Evolutionary conservation across 1,139 yeast genomes (phyloP).

Genomic region (Sugiyamaella grinbergsii): DNA sequence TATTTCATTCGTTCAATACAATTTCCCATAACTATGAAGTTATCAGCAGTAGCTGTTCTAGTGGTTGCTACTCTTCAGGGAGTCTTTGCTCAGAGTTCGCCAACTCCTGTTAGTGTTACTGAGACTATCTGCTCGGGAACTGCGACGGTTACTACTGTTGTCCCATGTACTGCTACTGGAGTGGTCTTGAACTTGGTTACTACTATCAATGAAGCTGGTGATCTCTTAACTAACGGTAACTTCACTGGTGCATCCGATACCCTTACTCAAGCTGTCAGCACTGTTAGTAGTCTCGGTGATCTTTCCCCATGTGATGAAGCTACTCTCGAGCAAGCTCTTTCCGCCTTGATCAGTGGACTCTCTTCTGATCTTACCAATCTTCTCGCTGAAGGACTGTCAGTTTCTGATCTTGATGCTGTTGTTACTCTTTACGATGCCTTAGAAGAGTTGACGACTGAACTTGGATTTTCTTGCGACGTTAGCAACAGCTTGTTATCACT

Average conservation of each 20-base stretch:
- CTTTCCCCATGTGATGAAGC: slow-evolving; percentile 17
- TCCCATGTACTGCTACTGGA: slow-evolving; percentile 10
- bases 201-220: slow-evolving; percentile 6
- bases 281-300: slow-evolving; percentile 11
- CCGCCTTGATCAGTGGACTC: slow-evolving; percentile 9
- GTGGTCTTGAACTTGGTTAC: slow-evolving; percentile 4
- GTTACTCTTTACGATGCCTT: slow-evolving; percentile 12
- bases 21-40: slow-evolving; percentile 5
- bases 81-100: slow-evolving; percentile 12
- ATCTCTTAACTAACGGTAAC: slow-evolving; percentile 4
- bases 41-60: slow-evolving; percentile 15
- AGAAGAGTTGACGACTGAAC: neutral
- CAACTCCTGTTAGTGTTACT: slow-evolving; percentile 6
- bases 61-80: slow-evolving; percentile 5
- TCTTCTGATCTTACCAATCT: slow-evolving; percentile 4
- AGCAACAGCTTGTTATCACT: slow-evolving; percentile 3
- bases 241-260: neutral
- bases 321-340: slow-evolving; percentile 12
- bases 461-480: neutral
- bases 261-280: slow-evolving; percentile 3
- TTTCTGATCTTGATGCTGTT: slow-evolving; percentile 12
- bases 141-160: slow-evolving; percentile 7
- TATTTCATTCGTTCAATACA: slow-evolving; percentile 5
- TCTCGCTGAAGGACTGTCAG: slow-evolving; percentile 6
- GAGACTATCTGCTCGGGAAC: neutral